phyloP scores from a whole-genome alignment of 2,329 filamentous ascomycete genomes.

The Aureobasidium sp. region DNA sequence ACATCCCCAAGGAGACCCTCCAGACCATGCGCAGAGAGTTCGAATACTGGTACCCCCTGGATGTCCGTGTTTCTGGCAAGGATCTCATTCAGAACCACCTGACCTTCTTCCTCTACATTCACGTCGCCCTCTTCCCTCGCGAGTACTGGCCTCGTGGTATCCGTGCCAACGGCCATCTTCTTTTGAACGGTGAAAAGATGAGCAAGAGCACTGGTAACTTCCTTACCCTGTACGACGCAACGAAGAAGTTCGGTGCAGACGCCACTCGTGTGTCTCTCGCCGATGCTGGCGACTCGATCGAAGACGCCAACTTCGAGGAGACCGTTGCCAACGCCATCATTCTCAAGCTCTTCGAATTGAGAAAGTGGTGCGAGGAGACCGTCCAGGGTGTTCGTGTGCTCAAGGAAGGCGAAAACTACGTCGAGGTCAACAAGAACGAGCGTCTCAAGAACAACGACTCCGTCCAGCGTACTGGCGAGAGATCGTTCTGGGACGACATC shows the following conservation, averaged over 20 bases:
- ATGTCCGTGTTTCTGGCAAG: slow-evolving; percentile 82
- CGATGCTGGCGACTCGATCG: slow-evolving; percentile 87
- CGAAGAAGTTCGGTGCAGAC: slow-evolving; percentile 89
- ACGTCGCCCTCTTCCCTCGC: slow-evolving; percentile 76
- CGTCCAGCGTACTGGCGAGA: slow-evolving; percentile 65
- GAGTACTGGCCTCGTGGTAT: slow-evolving; percentile 84
- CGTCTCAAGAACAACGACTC: slow-evolving; percentile 43
- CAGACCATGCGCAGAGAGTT: slow-evolving; percentile 82
- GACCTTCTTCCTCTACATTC: slow-evolving; percentile 92
- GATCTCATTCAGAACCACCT: slow-evolving; percentile 91
- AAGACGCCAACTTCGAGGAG: slow-evolving; percentile 96
- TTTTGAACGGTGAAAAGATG: slow-evolving; percentile 98
- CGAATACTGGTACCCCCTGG: slow-evolving; percentile 93
- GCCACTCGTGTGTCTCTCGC: slow-evolving; percentile 85
- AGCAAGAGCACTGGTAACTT: slow-evolving; percentile 97
- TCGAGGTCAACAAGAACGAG: slow-evolving; percentile 32
- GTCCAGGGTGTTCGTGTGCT: slow-evolving; percentile 50
- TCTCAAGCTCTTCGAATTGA: slow-evolving; percentile 69
- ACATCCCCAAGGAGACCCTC: slow-evolving; percentile 65
- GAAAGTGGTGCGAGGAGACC: slow-evolving; percentile 89
- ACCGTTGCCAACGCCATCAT: slow-evolving; percentile 87
- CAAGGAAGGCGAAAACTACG: slow-evolving; percentile 35
- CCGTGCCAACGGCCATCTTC: slow-evolving; percentile 83
- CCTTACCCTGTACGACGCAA: slow-evolving; percentile 76
- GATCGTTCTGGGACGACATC: slow-evolving; percentile 73